These are phyloP conservation scores for Gentiana dahurica DNA, from an alignment of 257 asterid genomes.

Conservation along the genomic window DNA sequence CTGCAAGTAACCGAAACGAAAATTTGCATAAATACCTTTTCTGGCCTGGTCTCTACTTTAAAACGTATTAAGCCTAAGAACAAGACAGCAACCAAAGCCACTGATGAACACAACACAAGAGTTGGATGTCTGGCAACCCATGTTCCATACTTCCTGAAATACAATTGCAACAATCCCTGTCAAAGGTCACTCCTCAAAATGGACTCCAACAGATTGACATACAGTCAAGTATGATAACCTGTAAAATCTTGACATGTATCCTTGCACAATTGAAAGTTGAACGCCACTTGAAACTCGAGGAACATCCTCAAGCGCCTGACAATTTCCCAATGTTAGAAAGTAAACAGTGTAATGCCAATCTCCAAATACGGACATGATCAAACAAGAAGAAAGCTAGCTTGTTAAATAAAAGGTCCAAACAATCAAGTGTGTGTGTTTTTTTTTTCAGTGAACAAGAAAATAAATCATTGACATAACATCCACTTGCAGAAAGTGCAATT, in stretches of 20 bases:
- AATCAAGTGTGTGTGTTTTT: not conserved
- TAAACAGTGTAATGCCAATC: not conserved
- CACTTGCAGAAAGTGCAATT: not conserved
- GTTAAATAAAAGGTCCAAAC: not conserved
- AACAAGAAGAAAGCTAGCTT: not conserved
- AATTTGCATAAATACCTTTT: slow-evolving; percentile 45
- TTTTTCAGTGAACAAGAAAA: not conserved
- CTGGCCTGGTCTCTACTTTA: slow-evolving; percentile 95
- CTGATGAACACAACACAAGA: slow-evolving; percentile 74
- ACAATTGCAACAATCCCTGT: slow-evolving; percentile 16
- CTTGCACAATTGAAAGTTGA: slow-evolving; percentile 94
- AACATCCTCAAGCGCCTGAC: slow-evolving; percentile 89
- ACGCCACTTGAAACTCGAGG: slow-evolving; percentile 76
- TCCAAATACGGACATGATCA: not conserved
- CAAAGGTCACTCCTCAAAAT: slow-evolving; percentile 14
- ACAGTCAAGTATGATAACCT: slow-evolving; percentile 36
- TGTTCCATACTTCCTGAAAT: slow-evolving; percentile 92
- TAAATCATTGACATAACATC: not conserved
- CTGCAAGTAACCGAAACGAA: not conserved
- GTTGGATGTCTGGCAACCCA: slow-evolving; percentile 96
- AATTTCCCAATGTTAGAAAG: slow-evolving; percentile 6
- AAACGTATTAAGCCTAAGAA: slow-evolving; percentile 90
- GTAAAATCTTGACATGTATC: slow-evolving; percentile 91
- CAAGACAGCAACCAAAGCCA: slow-evolving; percentile 60
- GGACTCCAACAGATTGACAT: slow-evolving; percentile 10